phyloP scores from a whole-genome alignment of 129 eudicot species.

The Pittosporum tobira region DNA sequence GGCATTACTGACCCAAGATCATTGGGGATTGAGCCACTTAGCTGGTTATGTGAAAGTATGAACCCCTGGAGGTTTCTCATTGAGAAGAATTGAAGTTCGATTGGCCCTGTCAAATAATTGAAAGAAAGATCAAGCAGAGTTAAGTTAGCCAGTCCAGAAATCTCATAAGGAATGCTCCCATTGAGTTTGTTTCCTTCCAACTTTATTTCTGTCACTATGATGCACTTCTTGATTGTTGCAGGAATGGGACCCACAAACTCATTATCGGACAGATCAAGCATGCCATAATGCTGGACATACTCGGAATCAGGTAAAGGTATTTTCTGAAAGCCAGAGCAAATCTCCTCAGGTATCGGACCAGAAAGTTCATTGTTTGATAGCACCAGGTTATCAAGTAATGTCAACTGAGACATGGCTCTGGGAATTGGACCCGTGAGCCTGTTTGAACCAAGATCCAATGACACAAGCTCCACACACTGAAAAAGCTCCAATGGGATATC shows the following conservation, averaged over 20 bases:
- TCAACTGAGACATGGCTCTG: slow-evolving; percentile 45
- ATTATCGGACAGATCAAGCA: slow-evolving; percentile 84
- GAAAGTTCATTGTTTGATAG: slow-evolving; percentile 58
- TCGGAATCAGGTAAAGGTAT: slow-evolving; percentile 79
- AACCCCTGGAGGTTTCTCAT: slow-evolving; percentile 80
- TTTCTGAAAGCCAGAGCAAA: slow-evolving; percentile 83
- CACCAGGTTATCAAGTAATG: slow-evolving; percentile 74
- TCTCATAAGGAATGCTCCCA: slow-evolving; percentile 68
- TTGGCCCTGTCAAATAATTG: slow-evolving; percentile 46
- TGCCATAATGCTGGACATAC: slow-evolving; percentile 80
- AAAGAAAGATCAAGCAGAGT: slow-evolving; percentile 69
- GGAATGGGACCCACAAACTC: slow-evolving; percentile 70
- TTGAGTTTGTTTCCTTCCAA: slow-evolving; percentile 55
- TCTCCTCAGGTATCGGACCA: slow-evolving; percentile 73
- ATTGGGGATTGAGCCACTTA: slow-evolving; percentile 56
- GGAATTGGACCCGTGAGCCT: slow-evolving; percentile 56
- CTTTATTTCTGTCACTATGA: slow-evolving; percentile 41
- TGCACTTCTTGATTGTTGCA: slow-evolving; percentile 49
- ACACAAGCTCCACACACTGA: slow-evolving; percentile 55
- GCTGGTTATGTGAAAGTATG: slow-evolving; percentile 51
- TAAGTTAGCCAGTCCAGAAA: slow-evolving; percentile 47
- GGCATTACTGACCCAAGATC: slow-evolving; percentile 39
- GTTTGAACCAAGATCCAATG: slow-evolving; percentile 73
- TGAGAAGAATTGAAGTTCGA: slow-evolving; percentile 44
- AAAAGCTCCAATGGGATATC: slow-evolving; percentile 67